Percentiles rank a stretch among this genome's conserved stretches.
Evolutionary conservation across 2,329 filamentous ascomycete species (phyloP).

Genomic region (Ophiostoma piceae): DNA sequence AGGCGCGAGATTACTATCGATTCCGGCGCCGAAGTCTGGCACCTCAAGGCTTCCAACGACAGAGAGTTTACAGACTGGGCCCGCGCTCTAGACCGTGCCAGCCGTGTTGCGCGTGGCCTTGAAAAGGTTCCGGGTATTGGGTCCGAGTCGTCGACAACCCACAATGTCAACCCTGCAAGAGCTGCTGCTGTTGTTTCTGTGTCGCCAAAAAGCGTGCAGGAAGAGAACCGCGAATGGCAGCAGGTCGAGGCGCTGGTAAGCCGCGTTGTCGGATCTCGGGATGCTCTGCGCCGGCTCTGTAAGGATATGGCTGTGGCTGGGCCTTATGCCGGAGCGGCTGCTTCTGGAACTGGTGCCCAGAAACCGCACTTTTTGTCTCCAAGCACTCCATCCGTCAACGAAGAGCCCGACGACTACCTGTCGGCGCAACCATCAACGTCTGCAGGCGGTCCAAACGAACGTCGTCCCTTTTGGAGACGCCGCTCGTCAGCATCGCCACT

Average conservation of each 20-base stretch:
- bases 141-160: not conserved
- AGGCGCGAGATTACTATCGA: constrained; percentile 92
- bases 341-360: constrained; percentile 14
- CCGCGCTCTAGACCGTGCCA: constrained; percentile 75
- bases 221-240: constrained; percentile 79
- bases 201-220: constrained; percentile 35
- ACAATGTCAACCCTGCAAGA: constrained; percentile 14
- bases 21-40: constrained; percentile 95
- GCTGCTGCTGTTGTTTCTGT: constrained; percentile 30
- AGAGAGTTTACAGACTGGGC: constrained; percentile 89
- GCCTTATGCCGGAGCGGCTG: not conserved
- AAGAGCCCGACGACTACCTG: constrained; percentile 51
- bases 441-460: constrained; percentile 45
- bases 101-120: constrained; percentile 56
- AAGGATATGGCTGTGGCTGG: constrained; percentile 64
- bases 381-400: constrained; percentile 39
- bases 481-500: constrained; percentile 60
- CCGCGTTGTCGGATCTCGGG: constrained; percentile 77
- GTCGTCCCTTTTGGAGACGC: constrained; percentile 83
- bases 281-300: constrained; percentile 79
- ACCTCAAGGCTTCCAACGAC: constrained; percentile 74
- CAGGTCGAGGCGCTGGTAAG: constrained; percentile 81
- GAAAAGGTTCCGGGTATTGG: constrained; percentile 34
- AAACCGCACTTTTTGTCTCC: constrained; percentile 38
- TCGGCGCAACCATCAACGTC: constrained; percentile 40